Conservation (phyloP, 257 asterid genomes). For the Salvia miltiorrhiza region DNA sequence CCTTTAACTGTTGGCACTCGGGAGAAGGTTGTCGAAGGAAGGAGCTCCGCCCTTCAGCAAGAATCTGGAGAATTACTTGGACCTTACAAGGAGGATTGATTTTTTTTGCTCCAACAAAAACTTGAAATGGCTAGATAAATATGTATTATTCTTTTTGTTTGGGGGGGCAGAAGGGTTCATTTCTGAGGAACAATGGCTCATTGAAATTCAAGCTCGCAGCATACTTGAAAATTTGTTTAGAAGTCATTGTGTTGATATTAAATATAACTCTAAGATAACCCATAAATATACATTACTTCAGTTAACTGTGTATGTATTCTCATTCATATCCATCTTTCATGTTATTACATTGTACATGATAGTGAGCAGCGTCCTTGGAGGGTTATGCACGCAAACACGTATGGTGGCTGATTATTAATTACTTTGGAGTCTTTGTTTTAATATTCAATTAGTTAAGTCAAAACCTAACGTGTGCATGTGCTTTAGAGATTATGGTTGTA, state of each 20-base stretch:
- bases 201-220: background rate
- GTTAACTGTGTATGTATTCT: too few species aligned
- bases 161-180: background rate
- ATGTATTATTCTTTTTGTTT: background rate
- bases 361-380: too few species aligned
- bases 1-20: conserved; percentile 51
- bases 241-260: background rate
- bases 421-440: too few species aligned
- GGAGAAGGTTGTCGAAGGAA: conserved; percentile 27
- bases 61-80: conserved; percentile 37
- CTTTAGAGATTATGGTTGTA: too few species aligned
- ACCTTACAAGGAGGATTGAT: conserved; percentile 56
- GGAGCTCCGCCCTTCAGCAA: conserved; percentile 32
- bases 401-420: too few species aligned
- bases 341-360: too few species aligned
- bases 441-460: too few species aligned
- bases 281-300: too few species aligned
- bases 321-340: too few species aligned
- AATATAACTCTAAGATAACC: background rate
- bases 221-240: conserved; percentile 7
- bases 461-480: too few species aligned
- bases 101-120: conserved; percentile 1
- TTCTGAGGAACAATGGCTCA: background rate
- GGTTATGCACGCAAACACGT: too few species aligned
- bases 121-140: background rate